Evolutionary conservation across 164 flowering plant species (phyloP).

Genomic region (Litsea cubeba): DNA sequence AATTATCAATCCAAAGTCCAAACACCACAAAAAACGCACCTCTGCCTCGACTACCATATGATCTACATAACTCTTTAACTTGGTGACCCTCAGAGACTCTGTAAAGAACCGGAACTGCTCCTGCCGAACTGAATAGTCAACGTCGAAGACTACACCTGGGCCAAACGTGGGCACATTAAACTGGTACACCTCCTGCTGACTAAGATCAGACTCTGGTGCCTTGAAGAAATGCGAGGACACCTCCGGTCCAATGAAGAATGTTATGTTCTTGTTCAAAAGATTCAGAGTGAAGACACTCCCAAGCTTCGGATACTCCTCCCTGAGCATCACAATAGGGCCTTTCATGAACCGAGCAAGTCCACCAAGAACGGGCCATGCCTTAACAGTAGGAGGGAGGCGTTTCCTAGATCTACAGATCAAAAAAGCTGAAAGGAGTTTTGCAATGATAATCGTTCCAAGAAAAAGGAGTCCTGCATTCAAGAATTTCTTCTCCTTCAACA

Average conservation of each 20-base stretch:
- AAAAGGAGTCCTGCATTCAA: slow-evolving; percentile 50
- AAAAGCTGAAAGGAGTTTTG: slow-evolving; percentile 56
- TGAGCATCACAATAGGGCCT: slow-evolving; percentile 84
- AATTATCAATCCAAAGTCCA: neutral
- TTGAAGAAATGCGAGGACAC: slow-evolving; percentile 97
- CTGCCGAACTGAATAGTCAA: slow-evolving; percentile 65
- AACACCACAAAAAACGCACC: slow-evolving; percentile 30
- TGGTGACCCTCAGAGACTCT: slow-evolving; percentile 70
- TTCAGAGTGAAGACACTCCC: slow-evolving; percentile 86
- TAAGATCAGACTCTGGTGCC: slow-evolving; percentile 84
- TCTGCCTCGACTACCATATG: slow-evolving; percentile 91
- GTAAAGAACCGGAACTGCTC: slow-evolving; percentile 98
- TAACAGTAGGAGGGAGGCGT: slow-evolving; percentile 72
- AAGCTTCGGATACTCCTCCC: slow-evolving; percentile 85
- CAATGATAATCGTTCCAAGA: slow-evolving; percentile 59
- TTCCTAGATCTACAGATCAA: slow-evolving; percentile 52
- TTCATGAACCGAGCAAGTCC: slow-evolving; percentile 74
- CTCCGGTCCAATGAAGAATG: slow-evolving; percentile 60
- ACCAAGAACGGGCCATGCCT: slow-evolving; percentile 60
- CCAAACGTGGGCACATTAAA: slow-evolving; percentile 99
- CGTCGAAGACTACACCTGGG: slow-evolving; percentile 97
- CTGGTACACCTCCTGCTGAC: slow-evolving; percentile 97
- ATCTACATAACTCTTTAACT: slow-evolving; percentile 87
- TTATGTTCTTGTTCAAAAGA: slow-evolving; percentile 63
- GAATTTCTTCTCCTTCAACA: slow-evolving; percentile 37